Evolutionary conservation across 768 basidiomycete species (phyloP).

Genomic region (Clathrus columnatus): DNA sequence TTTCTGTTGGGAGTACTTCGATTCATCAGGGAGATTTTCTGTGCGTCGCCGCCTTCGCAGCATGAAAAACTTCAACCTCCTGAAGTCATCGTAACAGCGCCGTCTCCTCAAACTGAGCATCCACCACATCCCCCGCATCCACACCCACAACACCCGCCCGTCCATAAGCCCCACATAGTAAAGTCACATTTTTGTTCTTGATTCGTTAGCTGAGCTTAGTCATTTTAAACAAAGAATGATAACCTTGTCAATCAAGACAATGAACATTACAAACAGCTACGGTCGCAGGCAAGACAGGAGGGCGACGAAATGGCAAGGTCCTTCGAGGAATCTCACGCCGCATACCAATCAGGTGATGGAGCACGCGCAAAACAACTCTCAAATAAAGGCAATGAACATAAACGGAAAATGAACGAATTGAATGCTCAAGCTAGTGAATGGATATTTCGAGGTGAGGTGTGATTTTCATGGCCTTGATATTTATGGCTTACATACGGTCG

Average conservation of each 20-base stretch:
- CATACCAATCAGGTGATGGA: constrained; percentile 65
- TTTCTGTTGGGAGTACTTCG: constrained; percentile 14
- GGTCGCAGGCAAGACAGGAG: constrained; percentile 68
- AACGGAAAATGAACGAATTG: constrained; percentile 65
- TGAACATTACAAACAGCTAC: constrained; percentile 57
- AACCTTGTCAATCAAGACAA: constrained; percentile 53
- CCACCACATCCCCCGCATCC: not conserved
- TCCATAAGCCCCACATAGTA: not conserved
- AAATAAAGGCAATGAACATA: constrained; percentile 70
- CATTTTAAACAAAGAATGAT: constrained; percentile 23
- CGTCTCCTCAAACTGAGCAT: not conserved
- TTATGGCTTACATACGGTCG: constrained; percentile 1
- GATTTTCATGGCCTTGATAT: not conserved
- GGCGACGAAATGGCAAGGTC: constrained; percentile 69
- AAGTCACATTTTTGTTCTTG: too few relatives aligned
- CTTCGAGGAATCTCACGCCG: constrained; percentile 66
- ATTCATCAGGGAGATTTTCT: not conserved
- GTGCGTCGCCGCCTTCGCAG: not conserved
- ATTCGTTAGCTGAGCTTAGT: not conserved
- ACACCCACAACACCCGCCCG: not conserved
- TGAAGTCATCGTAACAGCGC: not conserved
- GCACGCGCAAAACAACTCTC: constrained; percentile 76
- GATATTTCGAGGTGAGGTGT: constrained; percentile 66
- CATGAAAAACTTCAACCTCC: not conserved
- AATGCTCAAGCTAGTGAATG: constrained; percentile 79